phyloP scores from a whole-genome alignment of 192 early-diverging fungal species.

The Funneliformis geosporum region DNA sequence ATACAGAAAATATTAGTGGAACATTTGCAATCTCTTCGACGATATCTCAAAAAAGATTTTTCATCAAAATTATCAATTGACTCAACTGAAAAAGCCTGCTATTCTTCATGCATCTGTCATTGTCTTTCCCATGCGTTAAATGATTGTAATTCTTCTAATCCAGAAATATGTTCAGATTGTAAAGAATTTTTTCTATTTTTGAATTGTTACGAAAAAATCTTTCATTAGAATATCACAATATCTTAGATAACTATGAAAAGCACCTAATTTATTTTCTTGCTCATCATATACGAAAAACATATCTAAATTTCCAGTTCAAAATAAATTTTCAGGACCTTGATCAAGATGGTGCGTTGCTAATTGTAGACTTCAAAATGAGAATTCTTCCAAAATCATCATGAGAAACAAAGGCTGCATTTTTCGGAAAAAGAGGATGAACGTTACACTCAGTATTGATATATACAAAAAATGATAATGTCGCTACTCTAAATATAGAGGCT shows the following conservation, averaged over 20 bases:
- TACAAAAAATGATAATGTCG: no score
- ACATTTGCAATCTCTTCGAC: no score
- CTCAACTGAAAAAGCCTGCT: background rate
- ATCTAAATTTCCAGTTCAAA: background rate
- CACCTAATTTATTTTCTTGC: background rate
- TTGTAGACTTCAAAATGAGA: conserved; percentile 2
- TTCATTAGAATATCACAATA: background rate
- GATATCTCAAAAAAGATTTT: background rate
- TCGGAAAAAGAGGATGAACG: background rate
- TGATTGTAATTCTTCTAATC: background rate
- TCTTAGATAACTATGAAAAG: background rate
- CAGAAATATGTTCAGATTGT: background rate
- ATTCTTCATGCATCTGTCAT: background rate
- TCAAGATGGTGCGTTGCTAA: background rate
- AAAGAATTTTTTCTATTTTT: background rate
- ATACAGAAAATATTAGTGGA: no score
- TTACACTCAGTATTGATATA: no score
- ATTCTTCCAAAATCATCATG: background rate
- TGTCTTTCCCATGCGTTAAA: background rate
- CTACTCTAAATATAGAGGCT: no score
- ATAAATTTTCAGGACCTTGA: background rate
- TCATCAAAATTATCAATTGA: background rate
- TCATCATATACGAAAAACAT: background rate
- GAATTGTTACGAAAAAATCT: background rate
- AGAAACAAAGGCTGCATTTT: background rate